These are phyloP conservation scores for Fagopyrum tataricum DNA, from an alignment of 148 eudicot species.

Conservation along the genomic window DNA sequence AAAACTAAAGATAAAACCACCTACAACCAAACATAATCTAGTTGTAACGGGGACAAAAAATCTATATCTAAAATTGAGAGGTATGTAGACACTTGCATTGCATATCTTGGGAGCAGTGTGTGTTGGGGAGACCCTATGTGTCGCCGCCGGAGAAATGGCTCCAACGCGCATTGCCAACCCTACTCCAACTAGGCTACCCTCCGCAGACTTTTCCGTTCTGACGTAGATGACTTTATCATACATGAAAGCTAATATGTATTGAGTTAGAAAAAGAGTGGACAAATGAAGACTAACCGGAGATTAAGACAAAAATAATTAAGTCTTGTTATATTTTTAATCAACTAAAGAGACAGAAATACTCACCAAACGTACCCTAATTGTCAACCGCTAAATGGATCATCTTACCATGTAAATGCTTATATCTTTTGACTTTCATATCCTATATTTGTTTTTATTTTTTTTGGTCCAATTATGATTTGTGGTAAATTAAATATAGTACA, in stretches of 20 bases:
- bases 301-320: background rate
- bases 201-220: background rate
- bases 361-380: conserved; percentile 8
- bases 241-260: background rate
- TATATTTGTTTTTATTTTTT: background rate
- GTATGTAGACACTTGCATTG: no score
- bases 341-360: conserved; percentile 6
- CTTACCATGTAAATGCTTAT: background rate
- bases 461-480: background rate
- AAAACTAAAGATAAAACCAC: no score
- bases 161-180: background rate
- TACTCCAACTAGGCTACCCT: background rate
- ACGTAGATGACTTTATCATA: background rate
- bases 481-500: background rate
- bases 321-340: background rate
- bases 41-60: no score
- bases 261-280: conserved; percentile 2
- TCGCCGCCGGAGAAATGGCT: no score
- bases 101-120: no score
- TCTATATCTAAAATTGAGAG: no score
- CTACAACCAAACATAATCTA: no score
- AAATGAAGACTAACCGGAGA: background rate
- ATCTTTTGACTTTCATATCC: conserved; percentile 2
- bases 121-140: no score
- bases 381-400: background rate